These are phyloP conservation scores for Tolypocladium ophioglossoides DNA, from an alignment of 2,329 filamentous ascomycete species.

Conservation along the genomic window DNA sequence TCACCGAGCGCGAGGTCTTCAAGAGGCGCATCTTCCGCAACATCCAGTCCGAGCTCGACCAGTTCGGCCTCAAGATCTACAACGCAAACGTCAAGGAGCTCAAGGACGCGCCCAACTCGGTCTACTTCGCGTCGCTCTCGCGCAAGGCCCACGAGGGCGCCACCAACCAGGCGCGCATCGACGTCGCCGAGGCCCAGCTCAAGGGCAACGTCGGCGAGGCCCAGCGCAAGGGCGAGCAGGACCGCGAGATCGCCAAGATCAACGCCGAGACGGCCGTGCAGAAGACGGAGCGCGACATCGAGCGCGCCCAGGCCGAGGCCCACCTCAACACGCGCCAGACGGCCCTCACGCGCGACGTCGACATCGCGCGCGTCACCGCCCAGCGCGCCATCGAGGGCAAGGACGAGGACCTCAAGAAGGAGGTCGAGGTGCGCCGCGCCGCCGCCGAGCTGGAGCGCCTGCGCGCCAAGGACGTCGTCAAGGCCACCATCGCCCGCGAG, in stretches of 20 bases:
- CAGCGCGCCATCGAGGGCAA: slow-evolving; percentile 60
- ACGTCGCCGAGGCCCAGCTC: slow-evolving; percentile 54
- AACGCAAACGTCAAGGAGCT: slow-evolving; percentile 72
- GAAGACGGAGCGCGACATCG: slow-evolving; percentile 74
- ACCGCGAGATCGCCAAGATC: slow-evolving; percentile 82
- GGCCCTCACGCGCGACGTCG: slow-evolving; percentile 60
- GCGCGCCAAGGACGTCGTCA: slow-evolving; percentile 66
- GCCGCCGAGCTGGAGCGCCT: slow-evolving; percentile 72
- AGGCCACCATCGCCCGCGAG: slow-evolving; percentile 61
- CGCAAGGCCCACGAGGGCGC: slow-evolving; percentile 80
- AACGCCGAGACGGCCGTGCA: slow-evolving; percentile 75
- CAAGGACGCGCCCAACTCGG: slow-evolving; percentile 69
- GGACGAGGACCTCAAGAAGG: slow-evolving; percentile 71
- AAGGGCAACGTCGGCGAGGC: slow-evolving; percentile 67
- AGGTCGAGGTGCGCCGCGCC: slow-evolving; percentile 68
- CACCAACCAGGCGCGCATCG: slow-evolving; percentile 64
- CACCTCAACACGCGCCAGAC: slow-evolving; percentile 64
- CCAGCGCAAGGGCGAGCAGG: slow-evolving; percentile 66
- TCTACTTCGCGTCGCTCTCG: slow-evolving; percentile 73
- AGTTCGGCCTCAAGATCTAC: slow-evolving; percentile 69
- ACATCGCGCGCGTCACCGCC: slow-evolving; percentile 66
- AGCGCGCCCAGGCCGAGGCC: slow-evolving; percentile 70
- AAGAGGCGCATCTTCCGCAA: slow-evolving; percentile 65
- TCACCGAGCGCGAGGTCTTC: slow-evolving; percentile 66
- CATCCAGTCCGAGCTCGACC: slow-evolving; percentile 68